These are phyloP conservation scores for Thraustochytrium striatum DNA, from an alignment of 352 stramenopile species.

Conservation along the genomic window DNA sequence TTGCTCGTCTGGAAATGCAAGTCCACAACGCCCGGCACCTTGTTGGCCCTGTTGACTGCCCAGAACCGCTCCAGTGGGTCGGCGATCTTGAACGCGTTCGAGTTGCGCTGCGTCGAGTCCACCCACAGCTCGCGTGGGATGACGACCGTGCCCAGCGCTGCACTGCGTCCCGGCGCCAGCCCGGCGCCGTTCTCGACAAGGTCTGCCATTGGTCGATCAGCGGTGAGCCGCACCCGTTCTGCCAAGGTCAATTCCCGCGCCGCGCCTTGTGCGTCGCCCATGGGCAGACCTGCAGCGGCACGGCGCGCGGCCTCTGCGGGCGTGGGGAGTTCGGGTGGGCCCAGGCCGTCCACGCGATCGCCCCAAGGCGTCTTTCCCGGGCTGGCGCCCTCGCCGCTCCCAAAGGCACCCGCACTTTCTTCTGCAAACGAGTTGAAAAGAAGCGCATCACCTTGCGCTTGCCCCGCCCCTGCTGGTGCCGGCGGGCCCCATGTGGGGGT, in stretches of 20 bases:
- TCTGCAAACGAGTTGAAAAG: too few species aligned
- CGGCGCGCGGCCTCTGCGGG: neutral
- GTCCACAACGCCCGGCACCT: neutral
- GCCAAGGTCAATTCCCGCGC: constrained; percentile 17
- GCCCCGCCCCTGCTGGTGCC: too few species aligned
- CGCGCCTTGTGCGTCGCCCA: neutral
- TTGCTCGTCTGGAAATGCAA: constrained; percentile 26
- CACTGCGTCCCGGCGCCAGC: too few species aligned
- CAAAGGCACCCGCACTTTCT: too few species aligned
- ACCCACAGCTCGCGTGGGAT: constrained; percentile 40
- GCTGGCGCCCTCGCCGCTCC: too few species aligned
- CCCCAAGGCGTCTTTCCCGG: too few species aligned
- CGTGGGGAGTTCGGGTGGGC: neutral
- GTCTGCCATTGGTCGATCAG: neutral
- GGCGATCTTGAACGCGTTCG: constrained; percentile 10
- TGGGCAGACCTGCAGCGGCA: neutral
- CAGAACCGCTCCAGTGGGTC: constrained; percentile 32
- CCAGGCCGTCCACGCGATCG: too few species aligned
- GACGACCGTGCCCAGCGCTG: neutral
- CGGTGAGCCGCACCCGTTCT: neutral
- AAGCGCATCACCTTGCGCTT: too few species aligned
- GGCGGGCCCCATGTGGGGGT: too few species aligned
- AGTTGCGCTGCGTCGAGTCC: neutral
- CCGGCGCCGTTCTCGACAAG: neutral
- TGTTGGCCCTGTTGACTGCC: constrained; percentile 3